Base-by-base conservation (phyloP, 345 rosid species). In the Linum trigynum region DNA sequence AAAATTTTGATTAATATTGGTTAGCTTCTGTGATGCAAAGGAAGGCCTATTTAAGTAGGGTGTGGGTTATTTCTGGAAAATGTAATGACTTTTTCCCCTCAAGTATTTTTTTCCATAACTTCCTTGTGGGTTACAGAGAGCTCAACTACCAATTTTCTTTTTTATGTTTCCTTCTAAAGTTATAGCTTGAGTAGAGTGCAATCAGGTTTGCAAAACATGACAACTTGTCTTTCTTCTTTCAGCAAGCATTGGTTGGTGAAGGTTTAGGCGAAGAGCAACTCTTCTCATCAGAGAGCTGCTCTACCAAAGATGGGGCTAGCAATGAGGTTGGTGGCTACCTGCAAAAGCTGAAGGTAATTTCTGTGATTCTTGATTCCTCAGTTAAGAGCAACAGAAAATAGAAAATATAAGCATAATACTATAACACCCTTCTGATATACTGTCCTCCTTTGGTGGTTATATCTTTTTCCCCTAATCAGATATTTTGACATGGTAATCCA, bases 211-310 rank as follows among this genome's bases (percentile, higher is more conserved):
- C 42, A 38, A 57, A 40, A 69, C 41, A 32, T 65, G 61, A 37
- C 16, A 15, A 10, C 16, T 48, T 14, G 1, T 23, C 0, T 43
- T 60, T 66, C 51, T 9, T 55, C 39, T 61, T 41, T 67, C 79
- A 95, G 99, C 92, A 86, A 87, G 89, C 97, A 58, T 83, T 95
- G 87, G 99, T 95, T 63, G 99, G 99, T 58, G 95, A 95, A 76
- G 87, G 71, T 70, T 73, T 83, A 32, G 96, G 82, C 14, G 97
- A 95, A 73, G 97, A 89, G 74, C 96, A 90, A 78, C 83, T 95
- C 56, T 95, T 95, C 82, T 82, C 89, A 17, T 75, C 83, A 3
- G 91, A 65, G 74, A 76, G 76, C 71, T 75, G 76, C 56, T 71
- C 71, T 11, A 38, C 62, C 64, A 82, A 78, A 81, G 87, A 94